Evolutionary conservation across 768 basidiomycete genomes (phyloP).

Genomic region (Podaxis sp.): DNA sequence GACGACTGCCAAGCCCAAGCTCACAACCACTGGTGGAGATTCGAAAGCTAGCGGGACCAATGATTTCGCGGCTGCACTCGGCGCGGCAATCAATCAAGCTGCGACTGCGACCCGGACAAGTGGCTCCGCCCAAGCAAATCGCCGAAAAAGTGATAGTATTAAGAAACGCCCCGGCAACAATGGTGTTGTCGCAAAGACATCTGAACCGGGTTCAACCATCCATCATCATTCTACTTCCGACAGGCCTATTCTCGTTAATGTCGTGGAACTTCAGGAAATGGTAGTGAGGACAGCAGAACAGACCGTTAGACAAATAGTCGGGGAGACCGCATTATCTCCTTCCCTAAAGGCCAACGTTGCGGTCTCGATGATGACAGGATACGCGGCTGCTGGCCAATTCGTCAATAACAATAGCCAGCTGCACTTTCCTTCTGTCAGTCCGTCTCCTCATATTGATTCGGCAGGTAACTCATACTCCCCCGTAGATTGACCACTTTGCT

Average conservation of each 20-base stretch:
- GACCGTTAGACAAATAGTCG: background rate
- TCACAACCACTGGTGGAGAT: background rate
- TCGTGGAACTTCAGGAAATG: slow-evolving; percentile 1
- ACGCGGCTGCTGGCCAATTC: background rate
- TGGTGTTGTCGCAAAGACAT: background rate
- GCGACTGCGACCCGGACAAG: background rate
- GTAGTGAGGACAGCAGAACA: background rate
- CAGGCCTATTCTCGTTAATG: background rate
- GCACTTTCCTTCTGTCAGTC: background rate
- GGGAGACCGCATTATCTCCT: background rate
- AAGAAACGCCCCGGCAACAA: background rate
- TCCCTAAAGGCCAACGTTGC: background rate
- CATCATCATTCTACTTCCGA: background rate
- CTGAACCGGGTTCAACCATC: background rate
- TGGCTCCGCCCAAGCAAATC: background rate
- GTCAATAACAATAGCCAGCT: slow-evolving; percentile 1
- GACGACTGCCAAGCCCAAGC: background rate
- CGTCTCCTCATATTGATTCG: background rate
- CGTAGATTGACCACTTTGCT: background rate
- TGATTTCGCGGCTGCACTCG: slow-evolving; percentile 1
- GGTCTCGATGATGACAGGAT: slow-evolving; percentile 3
- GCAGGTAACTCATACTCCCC: background rate
- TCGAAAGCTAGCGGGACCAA: background rate
- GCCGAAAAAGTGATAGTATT: background rate
- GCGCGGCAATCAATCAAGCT: slow-evolving; percentile 6